Evolutionary conservation across 2,329 filamentous ascomycete genomes (phyloP).

Genomic region (Trichothecium roseum): DNA sequence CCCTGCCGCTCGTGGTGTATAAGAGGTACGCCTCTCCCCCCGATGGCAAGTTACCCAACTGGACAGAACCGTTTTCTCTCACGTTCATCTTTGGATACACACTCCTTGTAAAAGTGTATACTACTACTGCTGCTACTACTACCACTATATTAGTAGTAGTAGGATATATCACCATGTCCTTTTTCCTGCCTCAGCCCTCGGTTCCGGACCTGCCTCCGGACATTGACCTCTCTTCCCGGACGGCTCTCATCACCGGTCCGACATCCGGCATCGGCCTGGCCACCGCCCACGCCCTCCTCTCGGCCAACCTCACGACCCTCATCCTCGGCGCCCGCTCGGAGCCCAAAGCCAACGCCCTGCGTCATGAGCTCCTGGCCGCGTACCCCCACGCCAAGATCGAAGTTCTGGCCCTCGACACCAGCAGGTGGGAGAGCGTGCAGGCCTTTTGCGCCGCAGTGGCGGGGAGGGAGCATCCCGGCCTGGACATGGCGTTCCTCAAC

Average conservation of each 20-base stretch:
- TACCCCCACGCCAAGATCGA: conserved; percentile 7
- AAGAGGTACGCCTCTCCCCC: too few relatives aligned
- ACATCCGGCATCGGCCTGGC: conserved; percentile 32
- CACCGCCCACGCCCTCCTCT: conserved; percentile 24
- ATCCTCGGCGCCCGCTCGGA: conserved; percentile 28
- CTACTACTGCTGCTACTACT: too few relatives aligned
- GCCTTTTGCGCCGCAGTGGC: conserved; percentile 5
- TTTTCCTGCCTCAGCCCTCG: background rate
- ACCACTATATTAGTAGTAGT: too few relatives aligned
- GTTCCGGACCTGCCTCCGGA: background rate
- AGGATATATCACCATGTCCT: background rate
- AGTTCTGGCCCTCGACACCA: conserved; percentile 9
- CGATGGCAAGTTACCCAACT: too few relatives aligned
- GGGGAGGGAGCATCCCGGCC: background rate
- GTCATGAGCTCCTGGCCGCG: conserved; percentile 4
- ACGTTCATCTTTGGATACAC: too few relatives aligned
- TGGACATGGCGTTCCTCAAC: conserved; percentile 37
- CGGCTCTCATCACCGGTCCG: conserved; percentile 30
- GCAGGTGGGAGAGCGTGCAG: conserved; percentile 7
- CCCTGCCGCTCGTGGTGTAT: too few relatives aligned
- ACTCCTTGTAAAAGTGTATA: too few relatives aligned
- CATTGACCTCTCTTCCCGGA: conserved; percentile 13
- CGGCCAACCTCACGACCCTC: conserved; percentile 21
- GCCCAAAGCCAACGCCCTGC: conserved; percentile 16
- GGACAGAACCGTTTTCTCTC: too few relatives aligned